A percentile compares a stretch with the other conserved stretches of the same genome.
These are phyloP conservation scores for Schizosaccharomyces osmophilus DNA, from an alignment of 805 yeast species.

Conservation along the genomic window DNA sequence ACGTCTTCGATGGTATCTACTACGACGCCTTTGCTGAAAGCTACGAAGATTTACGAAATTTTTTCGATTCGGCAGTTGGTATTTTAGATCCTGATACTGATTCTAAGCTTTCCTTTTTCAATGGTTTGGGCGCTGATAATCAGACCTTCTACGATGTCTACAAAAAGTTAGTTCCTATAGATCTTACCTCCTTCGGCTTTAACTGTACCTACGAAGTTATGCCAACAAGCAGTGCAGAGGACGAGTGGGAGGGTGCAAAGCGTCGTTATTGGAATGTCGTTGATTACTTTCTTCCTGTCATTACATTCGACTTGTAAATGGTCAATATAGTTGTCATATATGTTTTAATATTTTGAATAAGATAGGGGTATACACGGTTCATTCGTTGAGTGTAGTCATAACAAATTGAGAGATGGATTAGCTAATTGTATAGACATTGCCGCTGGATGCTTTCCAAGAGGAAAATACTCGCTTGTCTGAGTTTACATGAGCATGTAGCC, in stretches of 20 bases:
- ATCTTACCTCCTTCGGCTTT: constrained; percentile 57
- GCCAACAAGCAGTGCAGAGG: constrained; percentile 7
- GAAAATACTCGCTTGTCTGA: no score
- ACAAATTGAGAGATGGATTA: no score
- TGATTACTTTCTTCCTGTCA: not conserved
- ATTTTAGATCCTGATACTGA: constrained; percentile 26
- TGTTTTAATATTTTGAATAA: no score
- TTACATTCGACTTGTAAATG: not conserved
- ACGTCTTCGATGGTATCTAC: constrained; percentile 72
- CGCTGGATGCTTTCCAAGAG: no score
- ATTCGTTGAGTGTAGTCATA: no score
- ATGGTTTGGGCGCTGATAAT: constrained; percentile 69
- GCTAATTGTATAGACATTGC: no score
- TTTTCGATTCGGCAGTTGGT: constrained; percentile 64
- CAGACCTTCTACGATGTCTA: constrained; percentile 62
- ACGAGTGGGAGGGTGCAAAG: constrained; percentile 2
- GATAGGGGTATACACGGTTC: no score
- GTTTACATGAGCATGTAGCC: no score
- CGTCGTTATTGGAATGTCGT: not conserved
- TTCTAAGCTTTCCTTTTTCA: constrained; percentile 57
- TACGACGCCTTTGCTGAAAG: constrained; percentile 88
- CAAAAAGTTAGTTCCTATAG: constrained; percentile 55
- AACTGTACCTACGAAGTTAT: constrained; percentile 25
- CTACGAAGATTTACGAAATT: constrained; percentile 64
- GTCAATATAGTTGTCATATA: no score